Evolutionary conservation across 805 yeast species (phyloP).

Genomic region (Barnettozyma vustinii): DNA sequence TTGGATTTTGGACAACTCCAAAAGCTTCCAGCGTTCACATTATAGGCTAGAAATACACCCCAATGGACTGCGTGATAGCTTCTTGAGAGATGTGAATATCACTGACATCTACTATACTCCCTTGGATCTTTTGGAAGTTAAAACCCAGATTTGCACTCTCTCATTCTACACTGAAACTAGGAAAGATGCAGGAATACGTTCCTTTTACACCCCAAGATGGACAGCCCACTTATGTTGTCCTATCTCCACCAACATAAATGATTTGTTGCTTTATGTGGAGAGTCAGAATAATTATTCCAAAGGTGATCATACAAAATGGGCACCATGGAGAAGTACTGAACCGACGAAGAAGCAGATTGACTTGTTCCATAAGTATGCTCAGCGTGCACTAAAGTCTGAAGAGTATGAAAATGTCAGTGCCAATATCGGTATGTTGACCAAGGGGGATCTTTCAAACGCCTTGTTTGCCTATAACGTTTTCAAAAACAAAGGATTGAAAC

Average conservation of each 20-base stretch:
- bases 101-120: slow-evolving; percentile 4
- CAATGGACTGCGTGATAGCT: slow-evolving; percentile 9
- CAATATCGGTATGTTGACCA: slow-evolving; percentile 3
- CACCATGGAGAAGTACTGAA: slow-evolving; percentile 28
- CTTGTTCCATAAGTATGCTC: slow-evolving; percentile 9
- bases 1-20: slow-evolving; percentile 29
- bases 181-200: not conserved
- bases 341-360: slow-evolving; percentile 27
- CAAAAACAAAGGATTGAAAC: slow-evolving; percentile 6
- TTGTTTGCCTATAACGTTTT: slow-evolving; percentile 10
- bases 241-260: slow-evolving; percentile 22
- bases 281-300: not conserved
- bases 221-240: slow-evolving; percentile 17
- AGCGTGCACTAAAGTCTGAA: not conserved
- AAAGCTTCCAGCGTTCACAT: slow-evolving; percentile 17
- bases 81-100: slow-evolving; percentile 12
- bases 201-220: slow-evolving; percentile 16
- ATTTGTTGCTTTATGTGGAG: slow-evolving; percentile 10
- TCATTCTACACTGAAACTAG: slow-evolving; percentile 12
- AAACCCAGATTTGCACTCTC: slow-evolving; percentile 18
- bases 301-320: slow-evolving; percentile 22
- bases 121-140: slow-evolving; percentile 15
- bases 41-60: slow-evolving; percentile 22
- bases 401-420: not conserved
- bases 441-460: slow-evolving; percentile 13